Percentiles rank a stretch among this genome's conserved stretches.
phyloP scores from a whole-genome alignment of 345 rosid species.

The Conringia planisiliqua region DNA sequence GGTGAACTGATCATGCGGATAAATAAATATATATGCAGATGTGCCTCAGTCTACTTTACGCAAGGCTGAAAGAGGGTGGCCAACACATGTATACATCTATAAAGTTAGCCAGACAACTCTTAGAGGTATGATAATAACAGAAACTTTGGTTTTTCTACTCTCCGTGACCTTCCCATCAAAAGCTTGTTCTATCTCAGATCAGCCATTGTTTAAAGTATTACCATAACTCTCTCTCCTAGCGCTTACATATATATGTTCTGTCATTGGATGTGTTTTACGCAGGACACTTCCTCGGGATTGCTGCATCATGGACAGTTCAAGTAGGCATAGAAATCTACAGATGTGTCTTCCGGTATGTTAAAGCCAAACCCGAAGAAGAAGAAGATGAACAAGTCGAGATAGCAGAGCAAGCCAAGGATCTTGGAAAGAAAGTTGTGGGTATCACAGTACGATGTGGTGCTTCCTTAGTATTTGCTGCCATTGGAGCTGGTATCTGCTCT shows the following conservation, averaged over 20 bases:
- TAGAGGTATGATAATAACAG: constrained; percentile 51
- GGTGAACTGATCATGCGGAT: constrained; percentile 1
- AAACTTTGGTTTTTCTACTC: background rate
- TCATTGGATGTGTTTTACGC: constrained; percentile 25
- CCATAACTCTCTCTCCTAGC: background rate
- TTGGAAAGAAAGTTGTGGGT: constrained; percentile 69
- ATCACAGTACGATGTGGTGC: constrained; percentile 69
- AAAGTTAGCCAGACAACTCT: constrained; percentile 83
- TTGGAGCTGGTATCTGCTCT: constrained; percentile 91
- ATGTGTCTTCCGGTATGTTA: constrained; percentile 32
- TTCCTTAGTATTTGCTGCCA: constrained; percentile 79
- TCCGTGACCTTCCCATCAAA: background rate
- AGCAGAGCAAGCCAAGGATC: constrained; percentile 51
- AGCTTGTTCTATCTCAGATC: background rate
- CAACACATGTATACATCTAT: constrained; percentile 54
- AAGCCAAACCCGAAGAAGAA: constrained; percentile 26
- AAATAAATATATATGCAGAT: constrained; percentile 44
- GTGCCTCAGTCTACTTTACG: constrained; percentile 75
- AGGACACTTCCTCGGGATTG: constrained; percentile 79
- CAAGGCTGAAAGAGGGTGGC: constrained; percentile 81
- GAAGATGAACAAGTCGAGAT: constrained; percentile 38
- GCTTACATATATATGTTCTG: background rate
- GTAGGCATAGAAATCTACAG: constrained; percentile 77
- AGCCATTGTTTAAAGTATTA: background rate
- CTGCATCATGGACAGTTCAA: constrained; percentile 92